Conservation (phyloP, 495 filamentous ascomycete genomes). For the Mycothermus thermophilus region DNA sequence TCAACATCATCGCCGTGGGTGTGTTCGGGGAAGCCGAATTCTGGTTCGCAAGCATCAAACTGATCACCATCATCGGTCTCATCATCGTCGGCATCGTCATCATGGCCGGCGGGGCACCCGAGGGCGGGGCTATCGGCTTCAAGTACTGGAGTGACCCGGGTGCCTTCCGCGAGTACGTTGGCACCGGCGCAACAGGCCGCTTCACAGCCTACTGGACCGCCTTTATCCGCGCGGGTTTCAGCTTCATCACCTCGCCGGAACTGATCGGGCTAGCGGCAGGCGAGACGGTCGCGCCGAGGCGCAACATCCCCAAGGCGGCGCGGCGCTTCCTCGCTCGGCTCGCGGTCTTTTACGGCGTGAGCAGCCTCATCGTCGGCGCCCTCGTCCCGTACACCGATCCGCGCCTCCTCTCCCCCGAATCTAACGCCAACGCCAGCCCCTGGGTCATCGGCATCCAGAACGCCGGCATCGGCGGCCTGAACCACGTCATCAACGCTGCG, state of each 20-base stretch:
- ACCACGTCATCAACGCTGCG: constrained; percentile 36
- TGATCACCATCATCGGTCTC: constrained; percentile 54
- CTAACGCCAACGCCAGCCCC: constrained; percentile 51
- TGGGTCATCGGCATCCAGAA: constrained; percentile 37
- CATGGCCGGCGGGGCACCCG: constrained; percentile 49
- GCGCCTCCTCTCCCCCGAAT: constrained; percentile 35
- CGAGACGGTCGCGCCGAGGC: constrained; percentile 63
- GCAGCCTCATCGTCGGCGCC: constrained; percentile 56
- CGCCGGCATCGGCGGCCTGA: constrained; percentile 30
- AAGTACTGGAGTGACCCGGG: constrained; percentile 60
- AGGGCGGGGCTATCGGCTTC: constrained; percentile 45
- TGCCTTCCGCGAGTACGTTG: constrained; percentile 48
- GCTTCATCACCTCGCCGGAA: constrained; percentile 37
- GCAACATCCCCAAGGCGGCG: constrained; percentile 60
- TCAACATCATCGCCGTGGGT: constrained; percentile 36
- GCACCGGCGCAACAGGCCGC: constrained; percentile 32
- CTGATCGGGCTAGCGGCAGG: constrained; percentile 53
- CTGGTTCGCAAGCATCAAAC: constrained; percentile 52
- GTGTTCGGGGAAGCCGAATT: constrained; percentile 53
- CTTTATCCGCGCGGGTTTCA: constrained; percentile 33
- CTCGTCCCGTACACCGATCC: constrained; percentile 45
- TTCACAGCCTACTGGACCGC: constrained; percentile 37
- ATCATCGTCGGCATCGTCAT: constrained; percentile 61
- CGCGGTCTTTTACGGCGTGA: constrained; percentile 58
- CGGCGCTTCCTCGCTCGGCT: constrained; percentile 57